Percentiles rank a stretch among this genome's conserved stretches.
These are phyloP conservation scores for Vigna trinervia DNA, from an alignment of 306 rosid genomes.

Conservation along the genomic window DNA sequence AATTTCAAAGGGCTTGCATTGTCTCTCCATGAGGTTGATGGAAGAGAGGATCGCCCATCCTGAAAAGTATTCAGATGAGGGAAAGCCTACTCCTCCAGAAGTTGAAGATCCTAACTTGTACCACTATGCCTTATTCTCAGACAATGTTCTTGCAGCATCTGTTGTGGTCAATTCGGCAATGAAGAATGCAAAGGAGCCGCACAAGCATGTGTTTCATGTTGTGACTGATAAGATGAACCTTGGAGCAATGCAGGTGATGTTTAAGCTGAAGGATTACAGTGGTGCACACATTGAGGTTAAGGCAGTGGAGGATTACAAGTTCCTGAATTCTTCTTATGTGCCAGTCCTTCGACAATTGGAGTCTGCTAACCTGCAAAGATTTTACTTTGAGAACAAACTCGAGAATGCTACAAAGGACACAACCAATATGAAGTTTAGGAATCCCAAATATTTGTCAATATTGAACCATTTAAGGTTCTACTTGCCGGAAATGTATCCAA, in stretches of 20 bases:
- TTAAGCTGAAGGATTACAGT: constrained; percentile 70
- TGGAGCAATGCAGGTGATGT: constrained; percentile 92
- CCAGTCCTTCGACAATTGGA: constrained; percentile 81
- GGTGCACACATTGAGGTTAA: constrained; percentile 79
- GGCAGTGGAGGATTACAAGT: constrained; percentile 89
- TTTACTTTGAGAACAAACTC: constrained; percentile 83
- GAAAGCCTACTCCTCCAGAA: constrained; percentile 62
- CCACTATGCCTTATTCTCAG: constrained; percentile 84
- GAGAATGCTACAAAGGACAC: constrained; percentile 90
- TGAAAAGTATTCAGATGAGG: constrained; percentile 65
- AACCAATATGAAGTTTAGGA: constrained; percentile 87
- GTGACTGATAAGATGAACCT: constrained; percentile 92
- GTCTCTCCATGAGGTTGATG: constrained; percentile 76
- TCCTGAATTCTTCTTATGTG: constrained; percentile 79
- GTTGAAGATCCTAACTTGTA: constrained; percentile 76
- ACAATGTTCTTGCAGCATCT: constrained; percentile 81
- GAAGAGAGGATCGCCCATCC: constrained; percentile 80
- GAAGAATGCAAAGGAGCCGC: constrained; percentile 75
- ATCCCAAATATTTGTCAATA: constrained; percentile 80
- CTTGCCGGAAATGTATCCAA: constrained; percentile 87
- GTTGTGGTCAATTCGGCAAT: constrained; percentile 86
- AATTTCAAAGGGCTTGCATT: constrained; percentile 79
- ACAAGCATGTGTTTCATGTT: constrained; percentile 87
- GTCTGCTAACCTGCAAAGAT: constrained; percentile 69
- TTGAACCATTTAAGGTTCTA: constrained; percentile 85